Evolutionary conservation across 495 filamentous ascomycete genomes (phyloP).

Genomic region (Trichoderma gamsii): DNA sequence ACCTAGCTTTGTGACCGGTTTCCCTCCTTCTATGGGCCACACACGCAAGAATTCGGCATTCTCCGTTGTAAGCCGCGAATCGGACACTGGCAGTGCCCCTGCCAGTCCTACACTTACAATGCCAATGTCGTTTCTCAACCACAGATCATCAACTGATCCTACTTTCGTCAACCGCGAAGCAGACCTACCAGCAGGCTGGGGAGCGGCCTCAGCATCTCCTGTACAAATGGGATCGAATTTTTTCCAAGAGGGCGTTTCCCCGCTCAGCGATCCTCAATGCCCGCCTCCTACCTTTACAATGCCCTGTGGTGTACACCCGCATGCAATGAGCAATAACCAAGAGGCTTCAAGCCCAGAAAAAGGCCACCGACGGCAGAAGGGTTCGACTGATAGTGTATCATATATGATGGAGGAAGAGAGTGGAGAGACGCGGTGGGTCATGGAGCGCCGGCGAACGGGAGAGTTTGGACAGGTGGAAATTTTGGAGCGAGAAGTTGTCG

Average conservation of each 20-base stretch:
- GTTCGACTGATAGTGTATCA: slow-evolving; percentile 51
- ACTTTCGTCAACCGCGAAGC: background rate
- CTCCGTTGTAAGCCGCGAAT: slow-evolving; percentile 34
- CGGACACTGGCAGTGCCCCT: slow-evolving; percentile 32
- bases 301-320: background rate
- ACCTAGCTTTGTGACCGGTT: slow-evolving; percentile 8
- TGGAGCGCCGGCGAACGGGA: slow-evolving; percentile 48
- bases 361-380: slow-evolving; percentile 39
- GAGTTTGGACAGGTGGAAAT: slow-evolving; percentile 49
- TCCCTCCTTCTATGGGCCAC: slow-evolving; percentile 18
- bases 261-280: slow-evolving; percentile 11
- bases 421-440: slow-evolving; percentile 48
- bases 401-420: slow-evolving; percentile 44
- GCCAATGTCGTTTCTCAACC: slow-evolving; percentile 21
- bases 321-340: background rate
- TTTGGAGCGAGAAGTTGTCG: slow-evolving; percentile 31
- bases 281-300: slow-evolving; percentile 19
- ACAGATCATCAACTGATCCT: background rate
- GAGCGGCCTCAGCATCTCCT: background rate
- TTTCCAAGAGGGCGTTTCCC: slow-evolving; percentile 11
- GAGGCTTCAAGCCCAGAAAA: slow-evolving; percentile 26
- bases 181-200: background rate
- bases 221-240: background rate
- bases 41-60: slow-evolving; percentile 37
- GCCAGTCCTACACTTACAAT: slow-evolving; percentile 37